Evolutionary conservation across 148 eudicot genomes (phyloP).

Genomic region (Spergularia bocconei): DNA sequence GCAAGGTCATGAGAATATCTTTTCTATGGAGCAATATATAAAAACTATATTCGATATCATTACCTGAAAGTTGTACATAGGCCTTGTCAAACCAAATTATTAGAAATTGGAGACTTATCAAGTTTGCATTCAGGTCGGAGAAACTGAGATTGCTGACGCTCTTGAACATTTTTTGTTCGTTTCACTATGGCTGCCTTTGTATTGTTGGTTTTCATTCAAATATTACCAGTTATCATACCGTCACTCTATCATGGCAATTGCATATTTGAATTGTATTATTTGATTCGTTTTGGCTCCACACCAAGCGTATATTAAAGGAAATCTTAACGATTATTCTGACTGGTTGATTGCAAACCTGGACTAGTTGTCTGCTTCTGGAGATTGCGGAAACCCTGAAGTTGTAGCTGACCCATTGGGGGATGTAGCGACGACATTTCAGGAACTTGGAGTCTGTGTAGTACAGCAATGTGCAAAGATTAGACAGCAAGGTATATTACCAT

Average conservation of each 20-base stretch:
- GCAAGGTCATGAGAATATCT: neutral
- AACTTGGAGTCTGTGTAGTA: slow-evolving; percentile 93
- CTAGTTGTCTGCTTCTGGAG: slow-evolving; percentile 97
- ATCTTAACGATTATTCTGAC: neutral
- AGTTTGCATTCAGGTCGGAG: too few relatives aligned
- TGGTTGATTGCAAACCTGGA: slow-evolving; percentile 19
- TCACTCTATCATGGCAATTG: too few relatives aligned
- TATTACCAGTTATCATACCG: too few relatives aligned
- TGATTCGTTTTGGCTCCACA: too few relatives aligned
- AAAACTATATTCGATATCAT: too few relatives aligned
- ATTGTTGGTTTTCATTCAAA: too few relatives aligned
- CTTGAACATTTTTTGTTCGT: too few relatives aligned
- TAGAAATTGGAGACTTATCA: too few relatives aligned
- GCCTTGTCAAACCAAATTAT: too few relatives aligned
- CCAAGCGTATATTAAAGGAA: neutral
- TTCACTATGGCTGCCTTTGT: too few relatives aligned
- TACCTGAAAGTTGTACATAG: neutral
- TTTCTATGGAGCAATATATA: neutral
- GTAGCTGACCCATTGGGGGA: slow-evolving; percentile 94
- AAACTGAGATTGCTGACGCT: too few relatives aligned
- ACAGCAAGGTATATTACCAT: slow-evolving; percentile 66
- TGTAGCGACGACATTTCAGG: slow-evolving; percentile 80
- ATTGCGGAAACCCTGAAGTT: slow-evolving; percentile 92
- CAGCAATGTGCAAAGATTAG: slow-evolving; percentile 98
- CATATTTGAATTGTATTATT: too few relatives aligned